Evolutionary conservation across 345 rosid species (phyloP), one percentile per base, ranked within the genome.

Genomic region (Citrus hindsii): DNA sequence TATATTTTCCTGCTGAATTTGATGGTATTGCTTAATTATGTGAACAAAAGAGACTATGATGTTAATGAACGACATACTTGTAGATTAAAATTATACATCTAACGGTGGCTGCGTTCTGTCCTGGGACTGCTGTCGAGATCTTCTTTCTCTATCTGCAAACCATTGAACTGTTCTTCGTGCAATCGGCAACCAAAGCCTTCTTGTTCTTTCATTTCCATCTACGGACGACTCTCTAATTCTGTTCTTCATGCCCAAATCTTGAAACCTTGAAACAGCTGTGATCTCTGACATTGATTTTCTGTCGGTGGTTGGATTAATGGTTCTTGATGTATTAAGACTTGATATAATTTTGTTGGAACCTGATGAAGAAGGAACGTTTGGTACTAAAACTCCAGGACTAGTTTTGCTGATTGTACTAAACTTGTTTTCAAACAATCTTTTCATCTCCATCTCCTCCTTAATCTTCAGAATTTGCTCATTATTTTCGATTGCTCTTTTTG

Each of bases 271-370:
- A 46, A 95, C 51, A 25, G 82, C 85, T 4, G 91, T 91, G 74
- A 95, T 93, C 69, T 95, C 99, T 21, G 98, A 95, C 76, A 89
- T 79, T 7, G 96, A 84, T 85, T 96, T 87, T 77, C 93, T 88
- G 48, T 83, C 93, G 51, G 51, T 13, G 9, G 74, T 64, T 4
- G 88, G 81, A 32, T 66, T 61, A 22, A 83, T 53, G 60, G 79
- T 53, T 62, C 78, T 87, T 68, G 90, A 83, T 28, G 80, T 69
- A 4, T 73, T 46, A 46, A 46, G 53, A 66, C 55, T 51, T 32
- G 68, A 63, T 64, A 67, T 76, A 14, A 10, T 27, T 14, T 73
- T 61, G 14, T 58, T 74, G 30, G 78, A 82, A 4, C 75, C 79
- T 9, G 83, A 82, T 3, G 83, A 64, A 22, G 80, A 81, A 63